Base-by-base conservation (phyloP, 1,284 basidiomycete species). In the Moesziomyces sp. region DNA sequence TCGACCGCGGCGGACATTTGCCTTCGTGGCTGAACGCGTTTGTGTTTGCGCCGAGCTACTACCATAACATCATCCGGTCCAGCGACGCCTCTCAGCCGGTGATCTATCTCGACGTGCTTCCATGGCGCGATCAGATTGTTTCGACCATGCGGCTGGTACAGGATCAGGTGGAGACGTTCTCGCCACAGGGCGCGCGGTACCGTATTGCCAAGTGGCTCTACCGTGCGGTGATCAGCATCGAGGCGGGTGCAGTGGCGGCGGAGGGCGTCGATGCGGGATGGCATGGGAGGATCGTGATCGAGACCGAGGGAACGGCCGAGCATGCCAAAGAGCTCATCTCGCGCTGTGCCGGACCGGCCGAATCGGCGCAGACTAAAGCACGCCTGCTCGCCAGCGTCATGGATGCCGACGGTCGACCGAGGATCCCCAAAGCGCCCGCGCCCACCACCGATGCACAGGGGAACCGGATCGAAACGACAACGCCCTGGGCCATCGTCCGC, bases 141-240 rank as follows among this genome's bases (percentile, higher is more conserved):
- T 57, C 71, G 46, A 82, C 78, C 10, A 71, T 86, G 62, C 58
- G 74, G 18, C 77, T 86, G 40, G 81, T 83, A 24, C 80, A 84
- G 58, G 85, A 86, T 40, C 79, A 83, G 51, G 80, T 85, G n/a
- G 74, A 83, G 46, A 77, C 84, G 24, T 63, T 78, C 19, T 81
- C 80, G 9, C 80, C 84, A 2, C 81, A 85, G 52, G 83, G 84
- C 13, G 74, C 68, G 26, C 66, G 74, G 18, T 86, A 86, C 68
- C 68, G 79, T 11, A 78, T 86, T 60, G 78, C 81, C 33, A 83
- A 82, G 57, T 86, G 84, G 81, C 80, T 86, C 30, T 86, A 86
- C 70, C 76, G 85, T 5, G 79, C 82, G 0, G 68, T 69, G n/a
- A 74, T 84, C 48, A 68, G 59, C 23, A 53, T 84, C n/a, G 63